phyloP scores from a whole-genome alignment of 2,329 filamentous ascomycete genomes.

The Pyrenochaeta sp. region DNA sequence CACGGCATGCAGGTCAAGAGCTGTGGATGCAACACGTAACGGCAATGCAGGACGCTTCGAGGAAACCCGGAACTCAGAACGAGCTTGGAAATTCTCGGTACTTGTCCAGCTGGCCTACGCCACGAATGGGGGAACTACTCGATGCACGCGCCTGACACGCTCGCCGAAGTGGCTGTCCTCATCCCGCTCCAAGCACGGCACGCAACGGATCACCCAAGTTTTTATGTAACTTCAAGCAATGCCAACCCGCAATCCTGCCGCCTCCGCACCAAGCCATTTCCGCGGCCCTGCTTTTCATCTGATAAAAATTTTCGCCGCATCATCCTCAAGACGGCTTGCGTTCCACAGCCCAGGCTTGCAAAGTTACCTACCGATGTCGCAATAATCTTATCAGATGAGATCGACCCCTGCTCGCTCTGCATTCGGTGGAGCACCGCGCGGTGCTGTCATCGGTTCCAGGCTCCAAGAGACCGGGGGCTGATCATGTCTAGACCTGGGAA shows the following conservation, averaged over 20 bases:
- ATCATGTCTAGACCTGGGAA: conserved; percentile 20
- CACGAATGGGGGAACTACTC: conserved; percentile 16
- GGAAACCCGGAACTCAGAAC: neutral
- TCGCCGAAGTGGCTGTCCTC: conserved; percentile 10
- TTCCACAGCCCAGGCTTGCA: conserved; percentile 6
- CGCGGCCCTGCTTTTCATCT: conserved; percentile 21
- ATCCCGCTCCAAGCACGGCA: neutral
- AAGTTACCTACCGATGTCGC: conserved; percentile 32
- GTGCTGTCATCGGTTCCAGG: conserved; percentile 19
- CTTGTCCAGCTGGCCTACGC: conserved; percentile 5
- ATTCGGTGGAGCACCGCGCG: conserved; percentile 11
- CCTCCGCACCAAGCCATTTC: conserved; percentile 11
- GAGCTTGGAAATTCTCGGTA: conserved; percentile 5
- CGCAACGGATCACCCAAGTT: conserved; percentile 20
- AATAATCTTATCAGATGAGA: conserved; percentile 40
- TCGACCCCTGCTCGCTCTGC: conserved; percentile 15
- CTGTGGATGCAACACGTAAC: conserved; percentile 27
- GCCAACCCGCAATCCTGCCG: conserved; percentile 19
- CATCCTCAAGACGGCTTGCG: conserved; percentile 4
- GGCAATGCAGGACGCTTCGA: conserved; percentile 10
- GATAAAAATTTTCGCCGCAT: conserved; percentile 27
- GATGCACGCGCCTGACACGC: conserved; percentile 15
- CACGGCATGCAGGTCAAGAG: neutral
- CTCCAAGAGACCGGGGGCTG: conserved; percentile 16
- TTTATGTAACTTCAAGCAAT: conserved; percentile 8